These are phyloP conservation scores for Neofusicoccum laricinum DNA, from an alignment of 2,329 filamentous ascomycete genomes.

Conservation along the genomic window DNA sequence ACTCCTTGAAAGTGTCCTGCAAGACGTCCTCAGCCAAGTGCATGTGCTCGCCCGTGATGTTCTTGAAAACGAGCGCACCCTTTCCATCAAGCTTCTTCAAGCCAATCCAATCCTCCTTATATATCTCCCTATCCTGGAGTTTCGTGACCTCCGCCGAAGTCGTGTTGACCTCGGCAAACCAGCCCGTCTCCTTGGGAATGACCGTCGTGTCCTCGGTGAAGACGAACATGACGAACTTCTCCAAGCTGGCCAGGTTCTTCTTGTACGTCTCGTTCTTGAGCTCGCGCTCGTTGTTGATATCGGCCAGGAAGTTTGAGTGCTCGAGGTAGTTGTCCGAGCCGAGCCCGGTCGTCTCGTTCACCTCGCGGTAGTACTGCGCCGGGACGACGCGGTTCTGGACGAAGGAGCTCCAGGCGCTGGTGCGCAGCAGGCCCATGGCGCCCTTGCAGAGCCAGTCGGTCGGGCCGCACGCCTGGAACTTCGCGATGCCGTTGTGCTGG, in stretches of 20 bases:
- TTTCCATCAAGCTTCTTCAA: constrained; percentile 74
- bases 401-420: constrained; percentile 75
- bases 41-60: constrained; percentile 79
- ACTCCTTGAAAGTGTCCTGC: constrained; percentile 62
- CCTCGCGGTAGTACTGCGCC: constrained; percentile 89
- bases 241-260: constrained; percentile 64
- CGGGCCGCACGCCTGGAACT: constrained; percentile 71
- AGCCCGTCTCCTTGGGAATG: constrained; percentile 84
- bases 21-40: constrained; percentile 65
- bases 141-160: constrained; percentile 61
- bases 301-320: constrained; percentile 82
- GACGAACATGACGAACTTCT: constrained; percentile 83
- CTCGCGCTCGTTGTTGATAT: constrained; percentile 89
- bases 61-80: constrained; percentile 73
- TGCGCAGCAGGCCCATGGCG: constrained; percentile 72
- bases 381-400: constrained; percentile 82
- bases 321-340: constrained; percentile 66
- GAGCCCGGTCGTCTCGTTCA: constrained; percentile 54
- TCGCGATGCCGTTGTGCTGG: constrained; percentile 87
- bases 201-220: constrained; percentile 85
- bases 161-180: constrained; percentile 84
- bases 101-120: constrained; percentile 91
- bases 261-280: constrained; percentile 73
- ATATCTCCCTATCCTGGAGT: constrained; percentile 68
- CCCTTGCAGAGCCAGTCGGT: constrained; percentile 78